A percentile compares a stretch with the other conserved stretches of the same genome.
phyloP scores from a whole-genome alignment of 768 basidiomycete species.

The Dictyophora rubrovolvata region DNA sequence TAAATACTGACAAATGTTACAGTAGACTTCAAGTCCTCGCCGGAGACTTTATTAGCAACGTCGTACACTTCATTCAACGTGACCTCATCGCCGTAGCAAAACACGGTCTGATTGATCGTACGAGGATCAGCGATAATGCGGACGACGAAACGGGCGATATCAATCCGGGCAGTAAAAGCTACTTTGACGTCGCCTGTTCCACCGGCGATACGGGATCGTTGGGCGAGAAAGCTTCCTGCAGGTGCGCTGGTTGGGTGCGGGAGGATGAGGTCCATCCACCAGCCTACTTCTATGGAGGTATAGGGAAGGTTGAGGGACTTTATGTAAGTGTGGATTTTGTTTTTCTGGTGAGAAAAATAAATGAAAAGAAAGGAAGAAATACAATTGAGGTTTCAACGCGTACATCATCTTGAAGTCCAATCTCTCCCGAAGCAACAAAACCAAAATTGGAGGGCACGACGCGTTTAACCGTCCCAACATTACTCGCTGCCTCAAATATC shows the following conservation, averaged over 20 bases:
- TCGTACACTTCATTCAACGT: slow-evolving; percentile 17
- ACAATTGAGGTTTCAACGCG: neutral
- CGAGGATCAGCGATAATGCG: slow-evolving; percentile 23
- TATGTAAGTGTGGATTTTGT: slow-evolving; percentile 19
- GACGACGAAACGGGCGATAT: slow-evolving; percentile 21
- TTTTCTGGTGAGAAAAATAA: slow-evolving; percentile 16
- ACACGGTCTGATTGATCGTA: slow-evolving; percentile 23
- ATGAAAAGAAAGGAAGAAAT: neutral
- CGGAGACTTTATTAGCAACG: slow-evolving; percentile 15
- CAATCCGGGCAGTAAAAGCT: slow-evolving; percentile 17
- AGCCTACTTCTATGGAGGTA: slow-evolving; percentile 26
- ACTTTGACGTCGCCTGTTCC: slow-evolving; percentile 14
- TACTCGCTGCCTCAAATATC: slow-evolving; percentile 15
- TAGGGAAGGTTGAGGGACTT: slow-evolving; percentile 17
- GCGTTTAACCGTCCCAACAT: slow-evolving; percentile 14
- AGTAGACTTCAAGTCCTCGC: slow-evolving; percentile 13
- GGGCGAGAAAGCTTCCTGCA: slow-evolving; percentile 10
- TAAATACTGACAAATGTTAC: too few relatives aligned
- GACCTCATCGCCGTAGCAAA: slow-evolving; percentile 20
- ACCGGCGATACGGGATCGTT: slow-evolving; percentile 11
- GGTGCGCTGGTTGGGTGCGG: slow-evolving; percentile 11
- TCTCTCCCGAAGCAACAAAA: slow-evolving; percentile 10
- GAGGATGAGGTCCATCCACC: slow-evolving; percentile 20
- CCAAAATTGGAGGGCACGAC: slow-evolving; percentile 20
- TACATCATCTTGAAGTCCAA: slow-evolving; percentile 10